phyloP scores from a whole-genome alignment of 2,329 filamentous ascomycete species.

The Trichoderma atrobrunneum region DNA sequence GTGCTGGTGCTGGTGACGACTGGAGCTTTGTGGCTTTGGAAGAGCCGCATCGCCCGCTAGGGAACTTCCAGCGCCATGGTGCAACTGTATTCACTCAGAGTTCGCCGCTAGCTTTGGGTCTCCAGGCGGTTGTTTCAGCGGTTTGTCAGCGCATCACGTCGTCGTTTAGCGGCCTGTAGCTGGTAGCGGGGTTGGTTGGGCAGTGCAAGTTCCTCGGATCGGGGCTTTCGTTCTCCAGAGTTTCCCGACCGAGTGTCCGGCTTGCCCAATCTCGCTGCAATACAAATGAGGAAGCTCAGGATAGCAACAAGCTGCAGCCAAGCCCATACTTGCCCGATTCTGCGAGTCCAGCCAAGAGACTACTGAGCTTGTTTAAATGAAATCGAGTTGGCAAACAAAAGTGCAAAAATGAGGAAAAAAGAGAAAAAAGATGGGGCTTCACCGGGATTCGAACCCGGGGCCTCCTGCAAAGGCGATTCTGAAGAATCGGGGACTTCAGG shows the following conservation, averaged over 20 bases:
- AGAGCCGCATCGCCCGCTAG: constrained; percentile 12
- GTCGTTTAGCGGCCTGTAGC: not conserved
- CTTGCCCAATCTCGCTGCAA: not conserved
- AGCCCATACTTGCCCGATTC: not conserved
- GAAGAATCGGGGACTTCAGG: constrained; percentile 22
- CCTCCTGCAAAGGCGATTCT: constrained; percentile 25
- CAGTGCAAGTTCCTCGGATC: not conserved
- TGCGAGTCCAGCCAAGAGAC: not conserved
- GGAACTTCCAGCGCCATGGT: not conserved
- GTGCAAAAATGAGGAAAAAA: not conserved
- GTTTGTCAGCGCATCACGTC: constrained; percentile 15
- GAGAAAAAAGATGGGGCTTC: constrained; percentile 22
- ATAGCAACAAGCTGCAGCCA: not conserved
- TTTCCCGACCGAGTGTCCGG: not conserved
- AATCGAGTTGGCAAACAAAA: not conserved
- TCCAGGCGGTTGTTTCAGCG: not conserved
- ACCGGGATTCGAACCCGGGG: constrained; percentile 26
- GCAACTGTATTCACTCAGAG: not conserved
- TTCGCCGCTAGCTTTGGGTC: not conserved
- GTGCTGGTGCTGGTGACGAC: not conserved
- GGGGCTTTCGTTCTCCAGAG: not conserved
- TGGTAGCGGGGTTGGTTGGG: not conserved
- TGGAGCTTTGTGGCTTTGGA: not conserved
- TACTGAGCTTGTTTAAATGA: not conserved
- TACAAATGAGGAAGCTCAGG: not conserved